A percentile compares a stretch with the other conserved stretches of the same genome.
phyloP scores from a whole-genome alignment of 2,329 filamentous ascomycete genomes.

The Trichoderma endophyticum region DNA sequence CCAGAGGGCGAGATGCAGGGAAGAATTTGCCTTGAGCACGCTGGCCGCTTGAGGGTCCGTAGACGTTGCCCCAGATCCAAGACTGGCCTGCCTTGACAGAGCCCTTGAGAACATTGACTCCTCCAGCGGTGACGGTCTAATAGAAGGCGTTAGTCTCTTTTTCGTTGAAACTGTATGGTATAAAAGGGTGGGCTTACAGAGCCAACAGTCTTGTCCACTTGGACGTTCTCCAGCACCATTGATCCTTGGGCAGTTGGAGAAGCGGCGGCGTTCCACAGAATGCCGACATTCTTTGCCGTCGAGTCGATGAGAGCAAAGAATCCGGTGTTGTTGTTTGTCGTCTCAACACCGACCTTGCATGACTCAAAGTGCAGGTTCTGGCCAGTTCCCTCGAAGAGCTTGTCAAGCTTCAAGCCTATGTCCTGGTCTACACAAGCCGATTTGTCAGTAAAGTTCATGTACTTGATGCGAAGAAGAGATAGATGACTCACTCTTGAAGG shows the following conservation, averaged over 20 bases:
- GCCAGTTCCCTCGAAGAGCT: conserved; percentile 29
- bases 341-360: conserved; percentile 32
- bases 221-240: conserved; percentile 30
- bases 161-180: neutral
- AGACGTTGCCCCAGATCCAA: conserved; percentile 23
- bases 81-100: conserved; percentile 18
- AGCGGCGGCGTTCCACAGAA: conserved; percentile 26
- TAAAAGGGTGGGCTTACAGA: conserved; percentile 19
- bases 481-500: conserved; percentile 28
- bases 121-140: conserved; percentile 34
- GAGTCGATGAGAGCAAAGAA: conserved; percentile 31
- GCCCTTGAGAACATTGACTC: conserved; percentile 20
- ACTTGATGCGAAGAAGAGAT: neutral
- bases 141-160: neutral
- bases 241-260: conserved; percentile 28
- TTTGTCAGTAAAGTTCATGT: neutral
- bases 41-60: conserved; percentile 14
- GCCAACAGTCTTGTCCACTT: conserved; percentile 26
- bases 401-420: conserved; percentile 29
- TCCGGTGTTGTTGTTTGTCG: conserved; percentile 26
- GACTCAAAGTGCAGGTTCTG: conserved; percentile 29
- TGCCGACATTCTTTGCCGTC: conserved; percentile 28
- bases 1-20: conserved; percentile 11
- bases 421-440: conserved; percentile 12
- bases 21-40: conserved; percentile 22